A percentile compares a stretch with the other conserved stretches of the same genome.
phyloP scores from a whole-genome alignment of 2,329 filamentous ascomycete species.

The Pestalotiopsis sp. region DNA sequence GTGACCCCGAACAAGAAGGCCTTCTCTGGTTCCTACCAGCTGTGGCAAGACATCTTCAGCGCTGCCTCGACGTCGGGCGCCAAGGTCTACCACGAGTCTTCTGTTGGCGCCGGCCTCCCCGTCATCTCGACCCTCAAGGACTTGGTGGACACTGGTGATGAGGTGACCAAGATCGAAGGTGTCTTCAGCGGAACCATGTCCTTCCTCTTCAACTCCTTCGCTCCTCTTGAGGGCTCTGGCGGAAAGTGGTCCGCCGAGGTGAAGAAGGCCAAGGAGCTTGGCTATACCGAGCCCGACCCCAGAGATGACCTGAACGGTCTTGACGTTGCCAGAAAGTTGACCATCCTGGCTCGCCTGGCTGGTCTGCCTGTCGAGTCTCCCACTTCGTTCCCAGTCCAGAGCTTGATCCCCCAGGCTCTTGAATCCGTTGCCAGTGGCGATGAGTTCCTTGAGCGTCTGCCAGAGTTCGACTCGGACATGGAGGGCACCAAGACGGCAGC shows the following conservation, averaged over 20 bases:
- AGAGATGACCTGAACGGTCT: slow-evolving; percentile 85
- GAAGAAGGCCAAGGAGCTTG: slow-evolving; percentile 86
- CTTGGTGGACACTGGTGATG: slow-evolving; percentile 90
- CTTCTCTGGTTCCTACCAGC: slow-evolving; percentile 78
- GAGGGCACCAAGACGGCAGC: slow-evolving; percentile 84
- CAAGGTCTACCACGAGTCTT: slow-evolving; percentile 92
- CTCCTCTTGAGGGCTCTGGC: slow-evolving; percentile 74
- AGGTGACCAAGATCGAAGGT: slow-evolving; percentile 90
- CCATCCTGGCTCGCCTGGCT: slow-evolving; percentile 85
- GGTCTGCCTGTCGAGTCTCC: slow-evolving; percentile 82
- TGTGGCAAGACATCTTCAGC: slow-evolving; percentile 88
- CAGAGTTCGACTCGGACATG: slow-evolving; percentile 87
- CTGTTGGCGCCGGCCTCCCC: slow-evolving; percentile 89
- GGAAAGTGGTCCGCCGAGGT: slow-evolving; percentile 92
- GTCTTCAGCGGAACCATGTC: slow-evolving; percentile 98
- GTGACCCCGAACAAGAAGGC: slow-evolving; percentile 99
- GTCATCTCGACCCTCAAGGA: slow-evolving; percentile 94
- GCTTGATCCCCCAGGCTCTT: slow-evolving; percentile 85
- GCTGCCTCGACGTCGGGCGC: slow-evolving; percentile 72
- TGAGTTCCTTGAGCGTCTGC: slow-evolving; percentile 82
- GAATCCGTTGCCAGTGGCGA: slow-evolving; percentile 76
- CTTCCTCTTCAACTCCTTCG: slow-evolving; percentile 97
- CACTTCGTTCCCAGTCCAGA: slow-evolving; percentile 90
- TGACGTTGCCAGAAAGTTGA: slow-evolving; percentile 93
- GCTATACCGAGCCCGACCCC: slow-evolving; percentile 89